Conservation (phyloP, 2,329 filamentous ascomycete genomes). For the Massarina eburnea region DNA sequence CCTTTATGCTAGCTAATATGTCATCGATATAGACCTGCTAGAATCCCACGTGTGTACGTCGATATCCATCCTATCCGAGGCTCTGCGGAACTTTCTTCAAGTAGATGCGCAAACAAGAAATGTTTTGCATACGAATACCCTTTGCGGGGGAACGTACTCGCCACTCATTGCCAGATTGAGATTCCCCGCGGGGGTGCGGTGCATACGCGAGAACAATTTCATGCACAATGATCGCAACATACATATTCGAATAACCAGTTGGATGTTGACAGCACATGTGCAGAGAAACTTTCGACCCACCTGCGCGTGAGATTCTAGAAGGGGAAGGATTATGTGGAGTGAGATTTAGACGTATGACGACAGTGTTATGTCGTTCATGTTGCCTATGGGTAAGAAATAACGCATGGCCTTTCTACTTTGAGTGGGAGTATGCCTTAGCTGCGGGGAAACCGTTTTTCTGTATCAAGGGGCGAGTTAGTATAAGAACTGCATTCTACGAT, state of each 20-base stretch:
- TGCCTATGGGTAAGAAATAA: neutral
- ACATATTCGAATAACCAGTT: constrained; percentile 7
- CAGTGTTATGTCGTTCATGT: constrained; percentile 1
- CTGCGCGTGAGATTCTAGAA: neutral
- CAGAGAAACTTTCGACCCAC: constrained; percentile 1
- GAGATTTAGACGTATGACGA: constrained; percentile 6
- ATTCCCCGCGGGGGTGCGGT: constrained; percentile 3
- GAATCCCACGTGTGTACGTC: neutral
- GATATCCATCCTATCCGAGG: constrained; percentile 1
- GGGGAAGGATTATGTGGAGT: neutral
- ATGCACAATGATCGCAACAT: constrained; percentile 13
- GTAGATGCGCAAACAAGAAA: neutral
- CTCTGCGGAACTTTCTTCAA: neutral
- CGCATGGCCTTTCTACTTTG: neutral
- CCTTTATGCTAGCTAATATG: no score
- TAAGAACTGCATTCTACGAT: neutral
- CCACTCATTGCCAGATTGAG: neutral
- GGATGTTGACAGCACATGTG: constrained; percentile 9
- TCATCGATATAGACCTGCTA: no score
- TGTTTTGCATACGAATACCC: neutral
- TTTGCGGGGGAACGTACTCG: neutral
- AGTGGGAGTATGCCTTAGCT: neutral
- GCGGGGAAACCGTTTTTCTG: neutral
- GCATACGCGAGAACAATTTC: neutral
- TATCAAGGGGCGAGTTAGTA: neutral